Conservation (phyloP, 768 basidiomycete species). For the Kwoniella europaea region DNA sequence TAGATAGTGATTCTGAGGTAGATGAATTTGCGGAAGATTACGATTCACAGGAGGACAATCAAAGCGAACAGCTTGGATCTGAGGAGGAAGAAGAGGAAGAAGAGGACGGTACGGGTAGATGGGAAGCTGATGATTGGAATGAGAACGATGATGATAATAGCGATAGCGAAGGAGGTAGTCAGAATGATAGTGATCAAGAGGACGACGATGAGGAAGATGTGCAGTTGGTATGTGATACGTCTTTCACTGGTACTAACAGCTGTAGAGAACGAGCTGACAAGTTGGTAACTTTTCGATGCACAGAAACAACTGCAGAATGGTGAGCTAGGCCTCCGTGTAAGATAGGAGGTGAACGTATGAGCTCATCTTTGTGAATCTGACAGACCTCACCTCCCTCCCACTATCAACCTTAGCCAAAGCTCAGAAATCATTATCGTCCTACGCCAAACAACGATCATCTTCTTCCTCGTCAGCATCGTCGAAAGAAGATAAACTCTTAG, state of each 20-base stretch:
- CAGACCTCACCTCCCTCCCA: slow-evolving; percentile 60
- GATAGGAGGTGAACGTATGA: too few species aligned
- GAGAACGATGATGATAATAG: slow-evolving; percentile 37
- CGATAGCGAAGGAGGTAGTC: slow-evolving; percentile 18
- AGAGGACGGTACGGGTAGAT: slow-evolving; percentile 43
- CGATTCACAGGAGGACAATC: slow-evolving; percentile 25
- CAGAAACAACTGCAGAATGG: slow-evolving; percentile 45
- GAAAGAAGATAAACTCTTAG: slow-evolving; percentile 33
- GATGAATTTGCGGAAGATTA: slow-evolving; percentile 55
- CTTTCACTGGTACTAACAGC: neutral
- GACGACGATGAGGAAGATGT: slow-evolving; percentile 27
- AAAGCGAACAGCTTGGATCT: slow-evolving; percentile 16
- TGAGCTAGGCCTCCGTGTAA: slow-evolving; percentile 8
- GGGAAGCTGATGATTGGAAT: slow-evolving; percentile 48
- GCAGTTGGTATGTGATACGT: slow-evolving; percentile 4
- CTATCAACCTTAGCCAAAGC: slow-evolving; percentile 71
- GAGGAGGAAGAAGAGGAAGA: slow-evolving; percentile 34
- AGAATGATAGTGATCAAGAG: slow-evolving; percentile 16
- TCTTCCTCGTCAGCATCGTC: slow-evolving; percentile 16
- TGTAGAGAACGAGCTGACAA: neutral
- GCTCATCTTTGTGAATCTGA: neutral
- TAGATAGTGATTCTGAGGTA: slow-evolving; percentile 52
- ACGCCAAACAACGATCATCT: slow-evolving; percentile 18
- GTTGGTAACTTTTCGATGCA: neutral
- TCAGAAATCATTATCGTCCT: slow-evolving; percentile 62